Percentiles rank a stretch among this genome's conserved stretches.
Conservation (phyloP, 2,329 filamentous ascomycete species). For the Pseudocercospora cruenta region DNA sequence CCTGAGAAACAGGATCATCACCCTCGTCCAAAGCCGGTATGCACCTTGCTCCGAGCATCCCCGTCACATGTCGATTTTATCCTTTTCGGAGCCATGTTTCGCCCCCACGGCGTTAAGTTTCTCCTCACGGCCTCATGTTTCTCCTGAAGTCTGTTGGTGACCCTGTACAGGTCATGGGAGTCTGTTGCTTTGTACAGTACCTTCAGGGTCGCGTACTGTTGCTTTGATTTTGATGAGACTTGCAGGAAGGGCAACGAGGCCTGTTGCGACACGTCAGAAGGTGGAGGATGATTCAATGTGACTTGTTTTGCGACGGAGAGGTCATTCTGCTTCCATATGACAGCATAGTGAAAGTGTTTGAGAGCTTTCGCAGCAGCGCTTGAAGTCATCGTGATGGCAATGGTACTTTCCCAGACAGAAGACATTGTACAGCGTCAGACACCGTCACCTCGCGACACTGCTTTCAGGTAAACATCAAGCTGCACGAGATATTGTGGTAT, state of each 20-base stretch:
- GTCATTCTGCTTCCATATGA: not conserved
- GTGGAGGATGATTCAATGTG: not conserved
- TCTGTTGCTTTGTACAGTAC: not conserved
- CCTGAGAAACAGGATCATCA: not conserved
- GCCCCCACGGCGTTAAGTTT: not conserved
- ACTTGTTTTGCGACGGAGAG: not conserved
- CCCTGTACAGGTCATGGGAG: no score
- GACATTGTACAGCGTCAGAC: no score
- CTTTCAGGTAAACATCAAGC: no score
- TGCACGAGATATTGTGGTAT: no score
- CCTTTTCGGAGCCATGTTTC: conserved; percentile 1
- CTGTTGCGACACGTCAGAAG: not conserved
- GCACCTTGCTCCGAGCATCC: not conserved
- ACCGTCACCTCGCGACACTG: no score
- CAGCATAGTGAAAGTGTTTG: not conserved
- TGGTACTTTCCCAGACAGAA: no score
- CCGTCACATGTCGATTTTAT: not conserved
- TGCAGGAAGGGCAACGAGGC: not conserved
- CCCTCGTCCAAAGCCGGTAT: not conserved
- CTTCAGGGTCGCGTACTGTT: not conserved
- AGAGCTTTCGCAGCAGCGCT: not conserved
- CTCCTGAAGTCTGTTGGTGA: not conserved
- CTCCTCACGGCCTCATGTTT: not conserved
- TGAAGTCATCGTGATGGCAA: not conserved
- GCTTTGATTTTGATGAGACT: not conserved